Percentiles rank a stretch among this genome's conserved stretches.
These are phyloP conservation scores for Zelonia costaricensis DNA, from an alignment of 208 protist genomes.

Conservation along the genomic window DNA sequence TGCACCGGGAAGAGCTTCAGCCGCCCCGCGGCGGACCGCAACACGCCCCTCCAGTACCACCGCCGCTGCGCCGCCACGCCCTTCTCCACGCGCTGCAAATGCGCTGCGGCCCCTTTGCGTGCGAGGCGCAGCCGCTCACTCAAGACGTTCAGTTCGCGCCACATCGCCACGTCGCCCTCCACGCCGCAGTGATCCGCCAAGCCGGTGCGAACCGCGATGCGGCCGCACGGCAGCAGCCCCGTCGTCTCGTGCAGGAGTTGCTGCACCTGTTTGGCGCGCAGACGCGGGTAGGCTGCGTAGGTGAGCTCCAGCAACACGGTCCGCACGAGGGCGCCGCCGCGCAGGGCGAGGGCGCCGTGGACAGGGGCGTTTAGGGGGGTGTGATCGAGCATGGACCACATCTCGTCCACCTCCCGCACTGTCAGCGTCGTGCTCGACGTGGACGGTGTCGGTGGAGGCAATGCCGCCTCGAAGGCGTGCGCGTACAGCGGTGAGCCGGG, in stretches of 20 bases:
- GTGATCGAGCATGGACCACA: constrained; percentile 76
- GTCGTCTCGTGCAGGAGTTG: constrained; percentile 74
- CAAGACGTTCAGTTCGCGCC: constrained; percentile 87
- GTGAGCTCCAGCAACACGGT: constrained; percentile 37
- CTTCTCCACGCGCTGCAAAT: constrained; percentile 79
- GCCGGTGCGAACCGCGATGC: constrained; percentile 68
- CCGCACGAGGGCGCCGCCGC: constrained; percentile 74
- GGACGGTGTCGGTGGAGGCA: neutral
- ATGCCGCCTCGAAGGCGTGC: constrained; percentile 13
- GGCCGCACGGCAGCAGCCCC: constrained; percentile 72
- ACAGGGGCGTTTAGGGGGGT: constrained; percentile 85
- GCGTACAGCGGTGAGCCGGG: constrained; percentile 31
- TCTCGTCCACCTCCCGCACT: constrained; percentile 54
- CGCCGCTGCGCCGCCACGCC: constrained; percentile 79
- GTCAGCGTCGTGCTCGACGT: constrained; percentile 2
- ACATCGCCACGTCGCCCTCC: constrained; percentile 77
- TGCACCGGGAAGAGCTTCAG: constrained; percentile 80
- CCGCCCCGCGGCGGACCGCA: constrained; percentile 52
- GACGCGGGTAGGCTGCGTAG: constrained; percentile 63
- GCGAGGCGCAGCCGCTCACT: constrained; percentile 64
- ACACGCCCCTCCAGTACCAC: constrained; percentile 89
- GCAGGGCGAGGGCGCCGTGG: constrained; percentile 71
- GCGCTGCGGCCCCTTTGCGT: constrained; percentile 46
- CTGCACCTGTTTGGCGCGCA: constrained; percentile 86
- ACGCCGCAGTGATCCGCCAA: constrained; percentile 70